Percentiles rank a stretch among this genome's conserved stretches.
Evolutionary conservation across 345 rosid species (phyloP).

Genomic region (Syzygium aqueum): DNA sequence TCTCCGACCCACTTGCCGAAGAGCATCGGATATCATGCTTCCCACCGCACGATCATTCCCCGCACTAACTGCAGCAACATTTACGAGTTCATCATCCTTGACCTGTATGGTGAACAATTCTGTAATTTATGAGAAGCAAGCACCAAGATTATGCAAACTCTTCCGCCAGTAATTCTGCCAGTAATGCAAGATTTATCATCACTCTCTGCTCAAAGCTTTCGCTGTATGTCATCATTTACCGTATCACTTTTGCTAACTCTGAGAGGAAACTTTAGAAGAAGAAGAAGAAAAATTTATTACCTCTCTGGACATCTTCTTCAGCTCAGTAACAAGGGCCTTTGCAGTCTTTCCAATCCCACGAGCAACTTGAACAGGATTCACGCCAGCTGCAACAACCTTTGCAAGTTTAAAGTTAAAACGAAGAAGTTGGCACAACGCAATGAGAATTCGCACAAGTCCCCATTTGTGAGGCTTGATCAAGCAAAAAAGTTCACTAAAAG

Average conservation of each 20-base stretch:
- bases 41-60: constrained; percentile 75
- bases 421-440: background rate
- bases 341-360: constrained; percentile 82
- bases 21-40: constrained; percentile 63
- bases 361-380: constrained; percentile 71
- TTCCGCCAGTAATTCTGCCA: background rate
- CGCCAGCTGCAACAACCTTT: constrained; percentile 80
- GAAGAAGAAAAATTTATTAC: constrained; percentile 15
- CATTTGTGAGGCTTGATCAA: background rate
- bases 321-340: constrained; percentile 71
- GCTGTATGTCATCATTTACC: background rate
- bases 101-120: constrained; percentile 35
- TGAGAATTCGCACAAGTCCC: background rate
- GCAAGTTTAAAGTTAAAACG: background rate
- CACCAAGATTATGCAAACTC: background rate
- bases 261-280: background rate
- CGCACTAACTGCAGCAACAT: constrained; percentile 88
- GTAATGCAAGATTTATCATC: background rate
- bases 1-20: constrained; percentile 55
- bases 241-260: background rate
- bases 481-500: background rate
- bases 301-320: constrained; percentile 82
- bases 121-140: background rate
- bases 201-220: background rate
- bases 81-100: constrained; percentile 67